Evolutionary conservation across 805 yeast genomes (phyloP).

Genomic region (Spathaspora hagerdaliae): DNA sequence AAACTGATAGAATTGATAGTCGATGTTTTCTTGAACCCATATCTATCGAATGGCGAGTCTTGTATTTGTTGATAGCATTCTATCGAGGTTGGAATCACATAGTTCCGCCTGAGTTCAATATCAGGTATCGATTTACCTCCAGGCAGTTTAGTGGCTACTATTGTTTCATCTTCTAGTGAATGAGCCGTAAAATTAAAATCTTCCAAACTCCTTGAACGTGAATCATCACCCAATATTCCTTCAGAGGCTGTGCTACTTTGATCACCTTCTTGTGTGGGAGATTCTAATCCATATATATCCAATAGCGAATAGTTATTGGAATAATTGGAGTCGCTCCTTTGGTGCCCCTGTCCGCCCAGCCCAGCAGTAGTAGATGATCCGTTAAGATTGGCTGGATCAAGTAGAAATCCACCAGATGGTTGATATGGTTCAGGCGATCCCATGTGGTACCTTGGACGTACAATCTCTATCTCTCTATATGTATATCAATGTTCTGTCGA

Average conservation of each 20-base stretch:
- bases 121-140: background rate
- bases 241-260: conserved; percentile 1
- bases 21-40: conserved; percentile 79
- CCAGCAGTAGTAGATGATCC: no score
- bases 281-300: conserved; percentile 26
- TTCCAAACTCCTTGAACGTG: conserved; percentile 3
- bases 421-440: no score
- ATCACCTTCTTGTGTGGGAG: conserved; percentile 5
- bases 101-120: conserved; percentile 1
- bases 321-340: conserved; percentile 19
- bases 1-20: conserved; percentile 42
- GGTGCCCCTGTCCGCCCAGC: conserved; percentile 13
- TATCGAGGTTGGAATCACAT: conserved; percentile 1
- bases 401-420: no score
- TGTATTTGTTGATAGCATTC: conserved; percentile 10
- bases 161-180: background rate
- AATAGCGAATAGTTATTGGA: conserved; percentile 36
- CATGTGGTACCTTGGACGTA: no score
- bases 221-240: background rate
- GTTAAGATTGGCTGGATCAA: background rate
- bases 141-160: background rate
- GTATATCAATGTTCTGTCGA: no score
- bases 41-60: conserved; percentile 51
- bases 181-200: conserved; percentile 3
- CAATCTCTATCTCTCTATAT: no score